Evolutionary conservation across 768 basidiomycete genomes (phyloP), one percentile per base, ranked within the genome.

Genomic region (Hemileccinum rubropunctum): DNA sequence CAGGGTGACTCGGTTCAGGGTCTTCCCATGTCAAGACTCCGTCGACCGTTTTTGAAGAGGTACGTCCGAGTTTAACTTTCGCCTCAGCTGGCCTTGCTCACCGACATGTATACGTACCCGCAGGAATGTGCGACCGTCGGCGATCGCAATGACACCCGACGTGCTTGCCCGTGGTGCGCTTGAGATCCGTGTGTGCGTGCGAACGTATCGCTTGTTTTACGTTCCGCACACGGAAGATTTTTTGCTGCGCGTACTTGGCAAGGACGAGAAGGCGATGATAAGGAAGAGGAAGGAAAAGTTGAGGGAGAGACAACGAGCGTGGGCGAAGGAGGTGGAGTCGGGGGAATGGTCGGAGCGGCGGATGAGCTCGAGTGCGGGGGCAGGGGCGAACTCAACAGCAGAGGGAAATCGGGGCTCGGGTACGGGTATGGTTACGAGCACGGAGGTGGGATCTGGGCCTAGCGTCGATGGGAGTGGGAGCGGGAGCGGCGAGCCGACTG

Each of bases 151-250:
- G 4, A 68, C 67, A 10, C 78, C 77, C 0, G 72, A 80, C 36
- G 70, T 80, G 20, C 58, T 76, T 26, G 75, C 81, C 1, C 74
- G 64, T 33, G 84, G 86, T 28, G 78, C 78, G 3, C 76, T 95
- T 15, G 88, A 91, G 66, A 88, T 91, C 63, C 86, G 86, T 54
- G 80, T 97, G 49, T 95, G 94, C 67, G 77, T 91, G 32, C 77
- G 61, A 4, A 62, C 61, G n/a, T 62, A 62, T 10, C 61, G 61
- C 26, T 42, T 62, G 38, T 62, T 62, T 35, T 62, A 62, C 27
- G 62, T 62, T 39, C 59, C 61, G 2, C 56, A 62, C 3, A 62
- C 61, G 15, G 61, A 62, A 35, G 61, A 62, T 42, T 62, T 64
- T 48, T 48, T 62, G 33, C 9, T 61, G 21, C 56, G 8, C 10